Percentiles rank a stretch among this genome's conserved stretches.
phyloP scores from a whole-genome alignment of 2,329 filamentous ascomycete genomes.

The Colletotrichum sidae region DNA sequence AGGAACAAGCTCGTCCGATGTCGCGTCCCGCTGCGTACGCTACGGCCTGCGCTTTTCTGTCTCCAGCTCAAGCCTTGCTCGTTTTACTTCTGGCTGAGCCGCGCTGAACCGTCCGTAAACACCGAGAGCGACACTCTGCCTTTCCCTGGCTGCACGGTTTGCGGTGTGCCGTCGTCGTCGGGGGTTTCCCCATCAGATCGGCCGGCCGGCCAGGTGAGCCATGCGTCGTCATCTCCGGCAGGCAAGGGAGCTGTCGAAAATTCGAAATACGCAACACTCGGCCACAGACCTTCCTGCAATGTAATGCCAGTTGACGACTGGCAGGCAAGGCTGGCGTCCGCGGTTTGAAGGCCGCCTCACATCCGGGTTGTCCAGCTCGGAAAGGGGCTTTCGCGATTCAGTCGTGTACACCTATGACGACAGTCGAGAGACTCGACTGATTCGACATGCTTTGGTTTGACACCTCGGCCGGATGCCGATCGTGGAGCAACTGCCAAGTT shows the following conservation, averaged over 20 bases:
- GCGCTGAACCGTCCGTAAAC: slow-evolving; percentile 1
- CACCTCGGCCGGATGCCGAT: slow-evolving; percentile 36
- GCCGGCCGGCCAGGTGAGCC: slow-evolving; percentile 22
- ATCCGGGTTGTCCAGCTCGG: slow-evolving; percentile 29
- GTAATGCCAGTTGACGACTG: slow-evolving; percentile 4
- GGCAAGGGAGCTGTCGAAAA: slow-evolving; percentile 26
- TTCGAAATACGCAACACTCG: not conserved
- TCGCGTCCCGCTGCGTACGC: slow-evolving; percentile 13
- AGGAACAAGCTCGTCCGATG: slow-evolving; percentile 33
- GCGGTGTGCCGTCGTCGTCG: slow-evolving; percentile 5
- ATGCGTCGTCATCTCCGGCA: slow-evolving; percentile 34
- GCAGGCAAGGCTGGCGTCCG: slow-evolving; percentile 15
- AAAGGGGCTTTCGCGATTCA: slow-evolving; percentile 28
- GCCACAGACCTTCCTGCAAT: slow-evolving; percentile 30
- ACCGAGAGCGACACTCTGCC: not conserved
- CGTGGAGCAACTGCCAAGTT: slow-evolving; percentile 34
- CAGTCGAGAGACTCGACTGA: slow-evolving; percentile 28
- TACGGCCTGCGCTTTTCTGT: slow-evolving; percentile 4
- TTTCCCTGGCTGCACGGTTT: not conserved
- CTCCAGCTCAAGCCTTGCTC: slow-evolving; percentile 35
- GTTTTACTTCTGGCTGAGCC: slow-evolving; percentile 29
- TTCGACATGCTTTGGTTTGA: slow-evolving; percentile 23
- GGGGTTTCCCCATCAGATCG: not conserved
- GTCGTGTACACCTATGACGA: slow-evolving; percentile 27
- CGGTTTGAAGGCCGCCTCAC: slow-evolving; percentile 35